Conservation (phyloP, 768 basidiomycete species). For the Galerina sulciceps region DNA sequence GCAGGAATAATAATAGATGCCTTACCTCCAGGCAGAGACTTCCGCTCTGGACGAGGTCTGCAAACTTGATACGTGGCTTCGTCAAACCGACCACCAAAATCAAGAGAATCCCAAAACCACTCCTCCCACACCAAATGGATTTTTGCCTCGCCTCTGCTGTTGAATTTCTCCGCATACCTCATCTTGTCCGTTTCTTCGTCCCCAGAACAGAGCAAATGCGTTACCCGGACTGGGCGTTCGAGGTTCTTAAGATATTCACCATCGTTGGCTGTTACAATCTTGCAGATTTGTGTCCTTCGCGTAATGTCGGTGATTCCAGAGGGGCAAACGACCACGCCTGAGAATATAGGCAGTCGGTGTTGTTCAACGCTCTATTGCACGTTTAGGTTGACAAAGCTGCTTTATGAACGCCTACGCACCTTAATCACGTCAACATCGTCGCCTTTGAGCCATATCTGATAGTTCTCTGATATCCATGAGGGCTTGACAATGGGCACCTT, state of each 20-base stretch:
- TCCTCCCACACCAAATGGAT: slow-evolving; percentile 92
- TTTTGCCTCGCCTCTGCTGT: slow-evolving; percentile 66
- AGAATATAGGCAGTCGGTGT: slow-evolving; percentile 77
- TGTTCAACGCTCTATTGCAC: slow-evolving; percentile 53
- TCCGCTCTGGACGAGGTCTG: slow-evolving; percentile 64
- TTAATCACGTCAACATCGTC: slow-evolving; percentile 74
- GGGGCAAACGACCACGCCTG: slow-evolving; percentile 67
- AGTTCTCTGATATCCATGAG: slow-evolving; percentile 76
- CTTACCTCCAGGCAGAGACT: slow-evolving; percentile 33
- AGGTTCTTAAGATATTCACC: slow-evolving; percentile 78
- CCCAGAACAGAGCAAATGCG: slow-evolving; percentile 82
- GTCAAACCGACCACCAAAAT: slow-evolving; percentile 74
- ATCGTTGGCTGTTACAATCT: slow-evolving; percentile 57
- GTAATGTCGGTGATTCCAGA: slow-evolving; percentile 75
- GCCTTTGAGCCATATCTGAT: slow-evolving; percentile 77
- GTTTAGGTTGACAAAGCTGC: background rate
- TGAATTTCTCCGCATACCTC: slow-evolving; percentile 77
- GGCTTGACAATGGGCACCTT: slow-evolving; percentile 80
- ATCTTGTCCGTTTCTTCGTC: slow-evolving; percentile 77
- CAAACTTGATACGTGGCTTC: slow-evolving; percentile 63
- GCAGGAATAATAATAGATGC: background rate
- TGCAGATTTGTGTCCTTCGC: slow-evolving; percentile 65
- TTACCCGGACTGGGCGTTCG: slow-evolving; percentile 78
- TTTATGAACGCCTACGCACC: slow-evolving; percentile 40
- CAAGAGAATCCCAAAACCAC: slow-evolving; percentile 94